phyloP scores from a whole-genome alignment of 148 eudicot species.

The Dianthus caryophyllus region DNA sequence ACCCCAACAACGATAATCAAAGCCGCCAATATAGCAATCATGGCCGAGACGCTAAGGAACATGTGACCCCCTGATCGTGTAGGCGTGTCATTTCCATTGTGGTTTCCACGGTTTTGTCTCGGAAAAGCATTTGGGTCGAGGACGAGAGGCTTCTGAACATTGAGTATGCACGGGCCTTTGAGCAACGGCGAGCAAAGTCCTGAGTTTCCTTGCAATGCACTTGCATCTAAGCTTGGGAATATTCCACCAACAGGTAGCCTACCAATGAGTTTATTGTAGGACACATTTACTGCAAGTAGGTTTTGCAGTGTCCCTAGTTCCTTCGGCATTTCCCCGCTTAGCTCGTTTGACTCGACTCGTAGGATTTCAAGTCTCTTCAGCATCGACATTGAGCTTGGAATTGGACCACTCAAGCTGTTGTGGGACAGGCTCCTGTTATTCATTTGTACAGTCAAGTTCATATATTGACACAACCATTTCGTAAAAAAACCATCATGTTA shows the following conservation, averaged over 20 bases:
- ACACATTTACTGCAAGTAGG: conserved; percentile 70
- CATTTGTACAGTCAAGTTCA: background rate
- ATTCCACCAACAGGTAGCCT: conserved; percentile 68
- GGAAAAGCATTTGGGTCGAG: conserved; percentile 64
- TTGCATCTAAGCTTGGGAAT: conserved; percentile 65
- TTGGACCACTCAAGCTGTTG: conserved; percentile 61
- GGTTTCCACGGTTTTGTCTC: conserved; percentile 39
- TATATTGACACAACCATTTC: conserved; percentile 10
- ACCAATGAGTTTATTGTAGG: conserved; percentile 81
- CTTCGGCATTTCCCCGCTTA: conserved; percentile 85
- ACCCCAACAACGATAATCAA: conserved; percentile 61
- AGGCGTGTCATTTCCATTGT: conserved; percentile 11
- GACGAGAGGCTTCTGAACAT: conserved; percentile 89
- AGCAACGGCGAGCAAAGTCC: conserved; percentile 88
- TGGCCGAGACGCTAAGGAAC: conserved; percentile 78
- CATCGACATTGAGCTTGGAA: conserved; percentile 67
- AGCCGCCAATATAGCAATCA: conserved; percentile 79
- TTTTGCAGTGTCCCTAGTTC: conserved; percentile 60
- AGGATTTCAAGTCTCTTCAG: conserved; percentile 73
- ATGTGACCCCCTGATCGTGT: conserved; percentile 32
- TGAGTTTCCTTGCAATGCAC: conserved; percentile 64
- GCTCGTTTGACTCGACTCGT: conserved; percentile 65
- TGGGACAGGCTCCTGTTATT: conserved; percentile 79
- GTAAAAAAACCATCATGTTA: too few relatives aligned
- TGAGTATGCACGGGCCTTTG: conserved; percentile 76